Evolutionary conservation across 2,329 filamentous ascomycete species (phyloP).

Genomic region (Aspergillus sergii): DNA sequence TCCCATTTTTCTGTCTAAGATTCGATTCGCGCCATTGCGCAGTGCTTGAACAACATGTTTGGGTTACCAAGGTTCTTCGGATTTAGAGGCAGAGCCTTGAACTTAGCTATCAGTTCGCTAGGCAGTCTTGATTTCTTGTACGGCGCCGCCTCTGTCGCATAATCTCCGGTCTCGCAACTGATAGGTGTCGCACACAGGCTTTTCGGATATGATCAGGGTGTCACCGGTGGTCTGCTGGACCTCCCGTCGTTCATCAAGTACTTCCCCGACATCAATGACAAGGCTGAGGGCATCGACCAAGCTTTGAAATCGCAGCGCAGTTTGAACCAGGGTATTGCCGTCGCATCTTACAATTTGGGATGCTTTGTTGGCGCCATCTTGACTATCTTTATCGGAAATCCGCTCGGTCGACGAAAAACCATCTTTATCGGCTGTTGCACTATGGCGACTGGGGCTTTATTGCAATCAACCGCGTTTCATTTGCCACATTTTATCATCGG

Average conservation of each 20-base stretch:
- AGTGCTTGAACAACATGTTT: conserved; percentile 26
- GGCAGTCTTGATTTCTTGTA: conserved; percentile 46
- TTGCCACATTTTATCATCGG: conserved; percentile 55
- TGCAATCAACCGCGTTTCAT: conserved; percentile 51
- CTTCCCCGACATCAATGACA: conserved; percentile 38
- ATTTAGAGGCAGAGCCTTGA: conserved; percentile 29
- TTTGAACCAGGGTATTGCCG: conserved; percentile 38
- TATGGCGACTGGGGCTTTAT: conserved; percentile 53
- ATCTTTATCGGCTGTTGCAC: conserved; percentile 53
- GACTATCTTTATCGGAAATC: conserved; percentile 54
- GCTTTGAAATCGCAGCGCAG: conserved; percentile 20
- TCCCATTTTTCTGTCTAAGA: conserved; percentile 4
- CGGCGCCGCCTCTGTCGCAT: neutral
- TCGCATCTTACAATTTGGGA: conserved; percentile 48
- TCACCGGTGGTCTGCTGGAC: conserved; percentile 47
- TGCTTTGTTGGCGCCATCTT: conserved; percentile 52
- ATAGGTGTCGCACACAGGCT: conserved; percentile 21
- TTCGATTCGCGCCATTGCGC: conserved; percentile 14
- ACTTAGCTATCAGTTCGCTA: conserved; percentile 44
- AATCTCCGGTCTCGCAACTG: conserved; percentile 8
- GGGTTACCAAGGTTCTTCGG: conserved; percentile 32
- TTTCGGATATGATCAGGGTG: conserved; percentile 45
- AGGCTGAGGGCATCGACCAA: conserved; percentile 10
- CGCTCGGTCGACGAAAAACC: conserved; percentile 53
- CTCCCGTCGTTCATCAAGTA: conserved; percentile 42